These are phyloP conservation scores for Hanseniaspora pseudoguilliermondii DNA, from an alignment of 805 yeast genomes.

Conservation along the genomic window DNA sequence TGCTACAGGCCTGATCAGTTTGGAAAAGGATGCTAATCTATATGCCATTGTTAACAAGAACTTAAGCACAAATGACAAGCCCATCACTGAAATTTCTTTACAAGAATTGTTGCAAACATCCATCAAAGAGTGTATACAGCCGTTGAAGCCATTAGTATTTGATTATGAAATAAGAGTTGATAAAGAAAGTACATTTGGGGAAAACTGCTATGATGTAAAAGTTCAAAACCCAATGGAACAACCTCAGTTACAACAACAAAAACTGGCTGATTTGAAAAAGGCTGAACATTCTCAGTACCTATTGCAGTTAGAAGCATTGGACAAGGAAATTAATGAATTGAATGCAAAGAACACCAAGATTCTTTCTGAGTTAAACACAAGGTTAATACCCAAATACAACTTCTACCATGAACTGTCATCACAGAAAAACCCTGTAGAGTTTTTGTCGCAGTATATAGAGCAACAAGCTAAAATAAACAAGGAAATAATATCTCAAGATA, in stretches of 20 bases:
- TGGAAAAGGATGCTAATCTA: not conserved
- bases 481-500: slow-evolving; percentile 79
- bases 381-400: slow-evolving; percentile 49
- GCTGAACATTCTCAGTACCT: not conserved
- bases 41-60: not conserved
- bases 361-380: slow-evolving; percentile 39
- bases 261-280: slow-evolving; percentile 23
- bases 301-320: slow-evolving; percentile 18
- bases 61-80: not conserved
- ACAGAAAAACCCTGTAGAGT: slow-evolving; percentile 56
- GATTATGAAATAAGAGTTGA: slow-evolving; percentile 69
- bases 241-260: slow-evolving; percentile 17
- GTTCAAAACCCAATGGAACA: slow-evolving; percentile 30
- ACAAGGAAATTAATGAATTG: slow-evolving; percentile 31
- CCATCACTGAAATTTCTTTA: slow-evolving; percentile 12
- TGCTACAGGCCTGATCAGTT: not conserved
- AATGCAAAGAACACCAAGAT: slow-evolving; percentile 34
- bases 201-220: slow-evolving; percentile 62
- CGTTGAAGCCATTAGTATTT: slow-evolving; percentile 66
- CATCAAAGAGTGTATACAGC: slow-evolving; percentile 50
- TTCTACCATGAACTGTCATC: slow-evolving; percentile 58
- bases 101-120: slow-evolving; percentile 60
- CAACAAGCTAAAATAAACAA: slow-evolving; percentile 66
- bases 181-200: slow-evolving; percentile 68
- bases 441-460: slow-evolving; percentile 59